Evolutionary conservation across 306 rosid genomes (phyloP).

Genomic region (Vigna trinervia): DNA sequence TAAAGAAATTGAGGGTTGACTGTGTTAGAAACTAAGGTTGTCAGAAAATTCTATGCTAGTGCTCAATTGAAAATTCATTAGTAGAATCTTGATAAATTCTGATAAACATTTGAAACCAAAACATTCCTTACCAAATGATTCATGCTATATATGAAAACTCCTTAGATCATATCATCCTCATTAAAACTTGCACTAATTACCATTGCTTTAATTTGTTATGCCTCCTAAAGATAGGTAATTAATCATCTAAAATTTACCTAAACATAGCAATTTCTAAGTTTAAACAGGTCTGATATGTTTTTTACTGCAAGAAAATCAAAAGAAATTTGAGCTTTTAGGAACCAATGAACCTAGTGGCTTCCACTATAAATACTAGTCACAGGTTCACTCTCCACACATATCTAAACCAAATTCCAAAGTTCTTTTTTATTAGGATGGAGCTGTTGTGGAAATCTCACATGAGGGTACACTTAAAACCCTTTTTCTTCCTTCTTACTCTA

Average conservation of each 20-base stretch:
- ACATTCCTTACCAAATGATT: neutral
- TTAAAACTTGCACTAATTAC: neutral
- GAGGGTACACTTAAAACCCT: slow-evolving; percentile 40
- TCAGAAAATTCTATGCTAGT: neutral
- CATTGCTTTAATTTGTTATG: neutral
- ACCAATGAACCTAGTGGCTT: slow-evolving; percentile 27
- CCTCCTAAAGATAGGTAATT: neutral
- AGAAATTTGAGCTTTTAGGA: slow-evolving; percentile 14
- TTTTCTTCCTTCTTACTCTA: slow-evolving; percentile 24
- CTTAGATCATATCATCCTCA: too few species aligned
- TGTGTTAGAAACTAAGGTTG: slow-evolving; percentile 24
- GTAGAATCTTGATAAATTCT: slow-evolving; percentile 2
- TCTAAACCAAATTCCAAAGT: slow-evolving; percentile 31
- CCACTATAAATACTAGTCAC: slow-evolving; percentile 46
- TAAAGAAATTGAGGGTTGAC: neutral
- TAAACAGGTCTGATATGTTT: neutral
- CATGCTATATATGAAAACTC: too few species aligned
- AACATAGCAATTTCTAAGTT: neutral
- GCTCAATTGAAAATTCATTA: neutral
- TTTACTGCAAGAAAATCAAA: neutral
- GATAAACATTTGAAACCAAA: too few species aligned
- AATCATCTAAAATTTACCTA: neutral
- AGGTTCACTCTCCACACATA: slow-evolving; percentile 27
- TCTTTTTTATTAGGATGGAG: slow-evolving; percentile 42
- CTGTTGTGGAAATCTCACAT: slow-evolving; percentile 42